phyloP scores from a whole-genome alignment of 2,329 filamentous ascomycete genomes.

The Cadophora gregata region DNA sequence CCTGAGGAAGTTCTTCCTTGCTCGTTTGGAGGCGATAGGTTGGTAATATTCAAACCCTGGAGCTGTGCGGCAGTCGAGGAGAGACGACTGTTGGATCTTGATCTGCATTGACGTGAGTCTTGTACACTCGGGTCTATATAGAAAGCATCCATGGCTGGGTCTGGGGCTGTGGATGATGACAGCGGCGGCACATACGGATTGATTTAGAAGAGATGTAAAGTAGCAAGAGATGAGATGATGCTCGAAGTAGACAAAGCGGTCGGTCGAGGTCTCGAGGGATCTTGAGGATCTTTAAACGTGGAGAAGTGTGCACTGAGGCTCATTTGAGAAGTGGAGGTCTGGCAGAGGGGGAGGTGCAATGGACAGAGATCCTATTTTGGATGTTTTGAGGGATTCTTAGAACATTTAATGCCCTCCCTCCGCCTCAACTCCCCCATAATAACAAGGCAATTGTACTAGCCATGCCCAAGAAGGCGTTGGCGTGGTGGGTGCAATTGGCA shows the following conservation, averaged over 20 bases:
- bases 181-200: slow-evolving; percentile 41
- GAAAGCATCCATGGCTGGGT: slow-evolving; percentile 41
- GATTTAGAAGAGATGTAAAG: slow-evolving; percentile 31
- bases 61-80: slow-evolving; percentile 42
- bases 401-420: slow-evolving; percentile 39
- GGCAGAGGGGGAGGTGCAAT: slow-evolving; percentile 20
- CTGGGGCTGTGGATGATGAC: slow-evolving; percentile 41
- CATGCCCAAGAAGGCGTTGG: slow-evolving; percentile 19
- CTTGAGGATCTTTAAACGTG: slow-evolving; percentile 37
- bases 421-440: slow-evolving; percentile 38
- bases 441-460: slow-evolving; percentile 39
- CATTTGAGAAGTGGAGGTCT: slow-evolving; percentile 32
- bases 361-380: slow-evolving; percentile 42
- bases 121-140: slow-evolving; percentile 42
- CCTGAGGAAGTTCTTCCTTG: slow-evolving; percentile 32
- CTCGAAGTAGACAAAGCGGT: slow-evolving; percentile 39
- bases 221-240: slow-evolving; percentile 19
- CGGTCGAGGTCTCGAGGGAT: slow-evolving; percentile 22
- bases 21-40: slow-evolving; percentile 30
- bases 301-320: slow-evolving; percentile 33
- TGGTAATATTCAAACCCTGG: slow-evolving; percentile 41
- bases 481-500: slow-evolving; percentile 26
- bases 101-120: slow-evolving; percentile 45
- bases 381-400: slow-evolving; percentile 38
- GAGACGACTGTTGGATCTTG: slow-evolving; percentile 42